Conservation (phyloP, 306 rosid species). For the Begonia loranthoides region DNA sequence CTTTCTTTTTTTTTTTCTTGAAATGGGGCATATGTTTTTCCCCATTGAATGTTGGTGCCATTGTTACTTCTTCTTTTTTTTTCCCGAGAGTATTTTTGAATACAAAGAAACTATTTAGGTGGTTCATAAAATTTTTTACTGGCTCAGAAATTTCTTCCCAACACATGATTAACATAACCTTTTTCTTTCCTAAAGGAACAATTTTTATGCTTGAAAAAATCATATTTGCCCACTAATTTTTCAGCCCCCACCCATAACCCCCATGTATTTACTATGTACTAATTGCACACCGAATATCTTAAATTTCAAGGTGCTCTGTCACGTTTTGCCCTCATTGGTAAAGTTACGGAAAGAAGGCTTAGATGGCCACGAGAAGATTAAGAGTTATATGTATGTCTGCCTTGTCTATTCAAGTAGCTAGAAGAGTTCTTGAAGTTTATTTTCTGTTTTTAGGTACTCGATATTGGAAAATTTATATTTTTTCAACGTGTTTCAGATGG, state of each 20-base stretch:
- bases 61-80: no score
- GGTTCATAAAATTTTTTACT: no score
- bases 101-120: no score
- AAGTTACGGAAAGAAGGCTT: constrained; percentile 98
- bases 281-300: not conserved
- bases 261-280: not conserved
- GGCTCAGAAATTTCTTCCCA: no score
- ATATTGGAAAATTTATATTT: not conserved
- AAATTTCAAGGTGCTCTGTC: constrained; percentile 62
- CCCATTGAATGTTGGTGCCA: not conserved
- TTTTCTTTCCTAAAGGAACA: no score
- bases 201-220: no score
- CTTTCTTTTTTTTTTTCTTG: constrained; percentile 6
- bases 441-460: not conserved
- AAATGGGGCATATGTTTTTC: not conserved
- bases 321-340: constrained; percentile 75
- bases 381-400: constrained; percentile 95
- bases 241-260: no score
- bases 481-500: constrained; percentile 55
- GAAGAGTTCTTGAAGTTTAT: constrained; percentile 24
- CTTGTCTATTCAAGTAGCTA: constrained; percentile 47
- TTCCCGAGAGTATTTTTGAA: no score
- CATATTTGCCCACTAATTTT: no score
- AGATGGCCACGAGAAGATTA: constrained; percentile 94
- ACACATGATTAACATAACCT: no score